phyloP scores from a whole-genome alignment of 441 rosid genomes.

The Manihot esculenta region DNA sequence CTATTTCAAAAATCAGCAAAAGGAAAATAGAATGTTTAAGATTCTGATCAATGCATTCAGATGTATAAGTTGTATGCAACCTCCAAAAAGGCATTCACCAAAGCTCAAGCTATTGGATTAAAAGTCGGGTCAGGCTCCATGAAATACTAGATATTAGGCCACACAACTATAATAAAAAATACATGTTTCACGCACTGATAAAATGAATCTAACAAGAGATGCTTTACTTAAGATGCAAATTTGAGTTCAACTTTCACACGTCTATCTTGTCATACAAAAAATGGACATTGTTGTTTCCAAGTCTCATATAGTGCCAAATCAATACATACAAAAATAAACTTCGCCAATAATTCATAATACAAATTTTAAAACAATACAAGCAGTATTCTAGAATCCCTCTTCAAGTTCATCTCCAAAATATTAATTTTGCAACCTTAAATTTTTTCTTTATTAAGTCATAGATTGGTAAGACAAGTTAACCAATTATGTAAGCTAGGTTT shows the following conservation, averaged over 20 bases:
- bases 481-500: background rate
- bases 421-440: background rate
- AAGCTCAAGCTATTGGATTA: background rate
- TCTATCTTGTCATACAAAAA: background rate
- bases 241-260: slow-evolving; percentile 2
- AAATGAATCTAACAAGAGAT: no score
- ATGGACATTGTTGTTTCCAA: background rate
- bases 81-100: background rate
- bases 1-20: slow-evolving; percentile 1
- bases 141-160: background rate
- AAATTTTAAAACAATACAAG: background rate
- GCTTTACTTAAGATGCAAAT: no score
- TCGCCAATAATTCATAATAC: background rate
- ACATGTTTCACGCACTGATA: background rate
- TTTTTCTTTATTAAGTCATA: background rate
- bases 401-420: background rate
- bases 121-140: background rate
- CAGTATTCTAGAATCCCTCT: no score
- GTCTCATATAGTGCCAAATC: background rate
- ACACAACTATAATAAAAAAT: background rate
- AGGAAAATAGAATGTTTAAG: background rate
- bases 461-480: background rate
- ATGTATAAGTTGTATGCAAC: no score
- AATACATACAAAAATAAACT: background rate
- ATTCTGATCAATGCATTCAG: background rate